Conservation (phyloP, 768 basidiomycete species). For the Termitomyces sp. region DNA sequence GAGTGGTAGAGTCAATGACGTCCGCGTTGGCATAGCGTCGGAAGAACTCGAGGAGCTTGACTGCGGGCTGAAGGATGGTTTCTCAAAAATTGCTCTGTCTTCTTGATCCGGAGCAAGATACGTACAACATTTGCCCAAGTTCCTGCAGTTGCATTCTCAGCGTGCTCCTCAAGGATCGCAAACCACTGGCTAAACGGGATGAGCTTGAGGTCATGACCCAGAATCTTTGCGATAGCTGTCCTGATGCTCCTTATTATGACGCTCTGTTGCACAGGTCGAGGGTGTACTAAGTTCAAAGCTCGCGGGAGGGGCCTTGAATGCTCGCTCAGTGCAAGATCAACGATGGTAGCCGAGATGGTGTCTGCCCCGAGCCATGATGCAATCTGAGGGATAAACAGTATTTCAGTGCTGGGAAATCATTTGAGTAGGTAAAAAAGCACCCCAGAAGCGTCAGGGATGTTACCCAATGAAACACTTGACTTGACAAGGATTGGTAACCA, state of each 20-base stretch:
- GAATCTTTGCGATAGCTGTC: neutral
- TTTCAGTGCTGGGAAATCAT: neutral
- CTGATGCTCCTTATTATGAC: conserved; percentile 5
- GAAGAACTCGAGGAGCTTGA: conserved; percentile 30
- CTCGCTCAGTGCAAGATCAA: conserved; percentile 23
- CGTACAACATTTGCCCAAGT: conserved; percentile 5
- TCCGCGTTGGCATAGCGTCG: conserved; percentile 17
- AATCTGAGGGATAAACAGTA: conserved; percentile 9
- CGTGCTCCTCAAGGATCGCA: conserved; percentile 7
- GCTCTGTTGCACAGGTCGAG: conserved; percentile 23
- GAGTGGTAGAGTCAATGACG: neutral
- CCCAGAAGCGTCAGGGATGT: conserved; percentile 22
- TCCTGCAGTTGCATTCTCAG: conserved; percentile 1
- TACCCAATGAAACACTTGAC: conserved; percentile 24
- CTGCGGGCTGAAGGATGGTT: conserved; percentile 21
- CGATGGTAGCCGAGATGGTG: conserved; percentile 20
- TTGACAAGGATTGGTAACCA: conserved; percentile 36
- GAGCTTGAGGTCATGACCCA: conserved; percentile 2
- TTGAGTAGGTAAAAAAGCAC: conserved; percentile 14
- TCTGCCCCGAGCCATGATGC: conserved; percentile 26
- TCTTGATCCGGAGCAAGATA: neutral
- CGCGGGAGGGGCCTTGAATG: conserved; percentile 10
- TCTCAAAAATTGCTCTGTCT: neutral
- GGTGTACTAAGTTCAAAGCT: conserved; percentile 28
- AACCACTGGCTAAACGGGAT: conserved; percentile 16